Conservation (phyloP, 352 stramenopile species). For the Thraustochytrium striatum region DNA sequence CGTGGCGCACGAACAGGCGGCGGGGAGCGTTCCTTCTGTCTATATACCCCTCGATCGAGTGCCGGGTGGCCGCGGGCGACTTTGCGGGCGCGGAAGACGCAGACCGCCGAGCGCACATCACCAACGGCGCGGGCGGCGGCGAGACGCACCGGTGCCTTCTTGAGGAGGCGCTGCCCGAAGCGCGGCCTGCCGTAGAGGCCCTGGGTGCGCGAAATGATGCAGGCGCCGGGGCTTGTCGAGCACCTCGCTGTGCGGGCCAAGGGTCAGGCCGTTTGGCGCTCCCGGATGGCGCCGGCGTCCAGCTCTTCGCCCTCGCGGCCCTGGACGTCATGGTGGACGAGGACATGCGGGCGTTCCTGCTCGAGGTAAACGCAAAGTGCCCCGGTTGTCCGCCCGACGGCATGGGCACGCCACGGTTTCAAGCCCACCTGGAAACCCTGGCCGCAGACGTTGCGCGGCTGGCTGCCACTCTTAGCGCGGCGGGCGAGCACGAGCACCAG, state of each 20-base stretch:
- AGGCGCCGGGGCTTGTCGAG: too few species aligned
- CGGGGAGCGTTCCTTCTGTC: not conserved
- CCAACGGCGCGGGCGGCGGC: slow-evolving; percentile 27
- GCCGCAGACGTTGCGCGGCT: not conserved
- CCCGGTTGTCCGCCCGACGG: slow-evolving; percentile 2
- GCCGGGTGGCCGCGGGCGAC: not conserved
- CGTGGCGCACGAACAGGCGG: not conserved
- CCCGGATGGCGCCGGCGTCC: not conserved
- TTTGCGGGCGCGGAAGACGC: not conserved
- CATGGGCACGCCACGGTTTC: not conserved
- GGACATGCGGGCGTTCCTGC: not conserved
- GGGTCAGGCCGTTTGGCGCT: not conserved
- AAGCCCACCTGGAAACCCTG: not conserved
- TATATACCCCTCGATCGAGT: slow-evolving; percentile 7
- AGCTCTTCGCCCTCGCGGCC: slow-evolving; percentile 9
- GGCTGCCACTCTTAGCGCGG: too few species aligned
- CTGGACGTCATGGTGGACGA: slow-evolving; percentile 39
- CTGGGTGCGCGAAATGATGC: not conserved
- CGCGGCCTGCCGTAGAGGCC: not conserved
- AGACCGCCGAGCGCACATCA: slow-evolving; percentile 35
- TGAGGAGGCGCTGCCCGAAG: not conserved
- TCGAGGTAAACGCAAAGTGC: slow-evolving; percentile 31
- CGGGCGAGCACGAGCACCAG: too few species aligned
- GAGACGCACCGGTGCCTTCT: not conserved
- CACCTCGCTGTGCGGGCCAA: too few species aligned